Percentiles rank a stretch among this genome's conserved stretches.
Evolutionary conservation across 805 yeast species (phyloP).

Genomic region (Candida ulmi): DNA sequence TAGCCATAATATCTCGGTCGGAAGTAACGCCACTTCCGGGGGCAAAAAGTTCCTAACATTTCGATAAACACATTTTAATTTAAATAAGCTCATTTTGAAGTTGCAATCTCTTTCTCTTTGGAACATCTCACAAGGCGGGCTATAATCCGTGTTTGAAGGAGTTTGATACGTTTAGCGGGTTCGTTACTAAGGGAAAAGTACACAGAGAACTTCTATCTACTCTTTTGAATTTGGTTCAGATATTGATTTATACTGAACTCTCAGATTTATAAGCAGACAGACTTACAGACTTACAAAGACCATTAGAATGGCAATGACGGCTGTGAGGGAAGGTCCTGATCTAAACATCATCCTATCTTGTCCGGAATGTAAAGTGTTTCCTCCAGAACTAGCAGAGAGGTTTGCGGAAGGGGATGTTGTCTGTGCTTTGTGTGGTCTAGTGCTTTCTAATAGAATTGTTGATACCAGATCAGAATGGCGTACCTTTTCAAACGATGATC

Average conservation of each 20-base stretch:
- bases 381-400: conserved; percentile 92
- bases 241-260: conserved; percentile 4
- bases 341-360: conserved; percentile 86
- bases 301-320: conserved; percentile 3
- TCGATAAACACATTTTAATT: no score
- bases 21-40: no score
- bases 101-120: no score
- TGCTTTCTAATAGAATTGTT: conserved; percentile 83
- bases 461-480: conserved; percentile 99
- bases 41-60: not conserved
- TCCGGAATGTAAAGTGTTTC: conserved; percentile 93
- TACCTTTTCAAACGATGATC: conserved; percentile 96
- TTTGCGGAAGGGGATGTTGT: conserved; percentile 97
- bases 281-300: no score
- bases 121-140: no score
- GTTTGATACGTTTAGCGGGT: no score
- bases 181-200: no score
- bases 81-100: no score
- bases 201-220: no score
- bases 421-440: conserved; percentile 96
- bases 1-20: no score
- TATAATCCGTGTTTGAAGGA: no score
- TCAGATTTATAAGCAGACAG: not conserved
- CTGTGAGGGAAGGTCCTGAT: conserved; percentile 56
- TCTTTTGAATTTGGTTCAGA: no score